Base-by-base conservation (phyloP, 495 filamentous ascomycete species). In the Annulohypoxylon bovei region DNA sequence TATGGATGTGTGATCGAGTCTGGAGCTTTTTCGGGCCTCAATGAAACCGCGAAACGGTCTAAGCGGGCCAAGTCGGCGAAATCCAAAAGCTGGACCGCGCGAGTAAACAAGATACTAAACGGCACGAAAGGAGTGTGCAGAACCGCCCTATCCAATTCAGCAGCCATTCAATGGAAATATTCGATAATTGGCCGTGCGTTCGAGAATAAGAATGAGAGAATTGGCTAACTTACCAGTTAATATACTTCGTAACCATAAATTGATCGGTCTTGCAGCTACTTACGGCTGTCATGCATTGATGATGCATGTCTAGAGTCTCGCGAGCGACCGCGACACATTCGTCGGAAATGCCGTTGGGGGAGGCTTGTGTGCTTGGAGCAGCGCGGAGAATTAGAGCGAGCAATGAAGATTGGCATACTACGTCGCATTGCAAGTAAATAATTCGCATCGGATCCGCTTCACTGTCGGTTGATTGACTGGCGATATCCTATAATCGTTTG, bases 1-100 rank as follows among this genome's bases (percentile, higher is more conserved):
- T 60, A 60, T 14, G 40, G 56, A 22, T 60, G 56, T 46, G 56
- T 60, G 16, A 32, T 32, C 6, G 55, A 58, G 6, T 60, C 56
- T 14, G 56, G 23, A 20, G 16, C 6, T 22, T n/a, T 30, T 44
- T 44, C 37, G 2, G 55, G 37, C 55, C 20, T 28, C 37, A 58
- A 9, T 2, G 55, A 58, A 30, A 12, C 25, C 0, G 35, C 55
- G 23, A 58, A 58, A 14, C 23, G 35, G 9, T 58, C 55, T 5
- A 58, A 44, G 1, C 55, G 55, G 40, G 6, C 55, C 18, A 58
- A 32, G 11, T 58, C 55, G 55, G 55, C 12, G 22, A 28, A 40
- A 27, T 58, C 55, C 55, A 40, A 44, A 28, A 58, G 55, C 37
- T 58, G 55, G 22, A 58, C 39, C 22, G 55, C 35, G 6, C 37